Conservation (phyloP, 192 early-diverging fungal species). For the Irineochytrium annulatum region DNA sequence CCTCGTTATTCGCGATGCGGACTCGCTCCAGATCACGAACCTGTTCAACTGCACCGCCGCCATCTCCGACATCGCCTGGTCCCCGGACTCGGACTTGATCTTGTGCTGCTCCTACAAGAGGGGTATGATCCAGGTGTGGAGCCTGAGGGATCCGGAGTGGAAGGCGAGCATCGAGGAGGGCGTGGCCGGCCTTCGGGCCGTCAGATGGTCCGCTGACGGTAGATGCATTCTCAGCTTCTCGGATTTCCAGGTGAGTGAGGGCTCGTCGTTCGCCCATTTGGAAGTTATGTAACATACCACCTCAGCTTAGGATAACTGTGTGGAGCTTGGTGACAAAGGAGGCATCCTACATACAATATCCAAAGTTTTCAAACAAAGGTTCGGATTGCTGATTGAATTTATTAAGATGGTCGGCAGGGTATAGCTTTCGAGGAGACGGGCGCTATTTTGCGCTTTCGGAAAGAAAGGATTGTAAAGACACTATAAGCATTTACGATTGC, state of each 20-base stretch:
- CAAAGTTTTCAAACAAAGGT: conserved; percentile 62
- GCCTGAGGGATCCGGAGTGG: conserved; percentile 58
- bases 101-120: conserved; percentile 44
- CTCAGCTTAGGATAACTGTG: conserved; percentile 57
- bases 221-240: conserved; percentile 48
- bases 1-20: conserved; percentile 66
- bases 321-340: conserved; percentile 61
- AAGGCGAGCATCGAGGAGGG: conserved; percentile 50
- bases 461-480: conserved; percentile 60
- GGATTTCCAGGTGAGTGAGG: conserved; percentile 43
- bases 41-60: conserved; percentile 46
- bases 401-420: conserved; percentile 27
- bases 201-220: conserved; percentile 51
- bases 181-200: conserved; percentile 34
- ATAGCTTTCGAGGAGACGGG: conserved; percentile 55
- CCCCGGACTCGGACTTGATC: conserved; percentile 59
- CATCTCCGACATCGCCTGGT: conserved; percentile 63
- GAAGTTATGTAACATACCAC: conserved; percentile 6
- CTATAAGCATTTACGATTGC: conserved; percentile 58
- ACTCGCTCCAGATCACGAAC: conserved; percentile 57
- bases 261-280: conserved; percentile 9
- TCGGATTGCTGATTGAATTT: conserved; percentile 17
- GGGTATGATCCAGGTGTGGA: conserved; percentile 36
- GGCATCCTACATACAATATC: conserved; percentile 60
- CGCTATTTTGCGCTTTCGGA: conserved; percentile 60